Conservation (phyloP, 768 basidiomycete genomes). For the Leucosporidium scottii region DNA sequence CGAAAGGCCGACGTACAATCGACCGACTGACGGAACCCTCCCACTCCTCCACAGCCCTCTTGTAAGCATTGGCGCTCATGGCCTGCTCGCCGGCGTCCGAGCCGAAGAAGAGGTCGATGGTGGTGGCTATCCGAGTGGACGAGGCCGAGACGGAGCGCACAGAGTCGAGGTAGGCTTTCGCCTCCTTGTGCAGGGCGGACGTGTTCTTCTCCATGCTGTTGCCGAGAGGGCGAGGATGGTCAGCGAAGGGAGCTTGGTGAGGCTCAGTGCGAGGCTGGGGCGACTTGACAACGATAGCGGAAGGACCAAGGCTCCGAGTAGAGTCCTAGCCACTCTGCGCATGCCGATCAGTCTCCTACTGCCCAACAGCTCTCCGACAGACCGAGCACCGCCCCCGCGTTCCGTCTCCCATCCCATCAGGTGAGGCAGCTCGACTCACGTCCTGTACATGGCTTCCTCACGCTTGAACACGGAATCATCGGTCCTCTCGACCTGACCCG, state of each 20-base stretch:
- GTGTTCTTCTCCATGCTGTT: slow-evolving; percentile 93
- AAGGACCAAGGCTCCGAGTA: not conserved
- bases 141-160: slow-evolving; percentile 64
- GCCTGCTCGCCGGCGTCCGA: slow-evolving; percentile 68
- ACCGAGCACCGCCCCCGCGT: not conserved
- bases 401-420: not conserved
- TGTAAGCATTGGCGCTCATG: slow-evolving; percentile 96
- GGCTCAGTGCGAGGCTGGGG: not conserved
- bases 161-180: slow-evolving; percentile 87
- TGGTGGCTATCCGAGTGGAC: slow-evolving; percentile 40
- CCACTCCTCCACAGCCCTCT: slow-evolving; percentile 85
- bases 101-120: slow-evolving; percentile 81
- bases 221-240: not conserved
- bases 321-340: not conserved
- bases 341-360: no score
- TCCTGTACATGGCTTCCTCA: slow-evolving; percentile 80
- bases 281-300: not conserved
- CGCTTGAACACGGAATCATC: slow-evolving; percentile 90
- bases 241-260: not conserved
- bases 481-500: slow-evolving; percentile 91
- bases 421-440: slow-evolving; percentile 51
- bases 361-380: not conserved
- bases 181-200: slow-evolving; percentile 83
- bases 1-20: slow-evolving; percentile 54
- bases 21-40: slow-evolving; percentile 77